These are phyloP conservation scores for Wickerhamomyces strasburgensis DNA, from an alignment of 805 yeast species.

Conservation along the genomic window DNA sequence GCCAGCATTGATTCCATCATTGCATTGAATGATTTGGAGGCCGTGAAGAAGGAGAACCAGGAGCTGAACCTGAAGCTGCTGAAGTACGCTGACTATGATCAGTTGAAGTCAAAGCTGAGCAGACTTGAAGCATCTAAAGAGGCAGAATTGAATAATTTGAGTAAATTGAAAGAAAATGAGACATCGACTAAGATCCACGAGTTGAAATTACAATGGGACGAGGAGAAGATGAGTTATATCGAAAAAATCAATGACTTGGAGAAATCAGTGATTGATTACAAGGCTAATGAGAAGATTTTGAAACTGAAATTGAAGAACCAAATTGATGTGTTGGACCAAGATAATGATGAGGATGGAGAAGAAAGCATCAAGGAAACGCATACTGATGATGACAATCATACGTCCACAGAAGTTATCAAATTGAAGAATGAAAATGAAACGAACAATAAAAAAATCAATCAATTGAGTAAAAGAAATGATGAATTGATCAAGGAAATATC, in stretches of 20 bases:
- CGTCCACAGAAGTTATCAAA: constrained; percentile 44
- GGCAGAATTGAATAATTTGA: constrained; percentile 45
- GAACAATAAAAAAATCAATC: constrained; percentile 60
- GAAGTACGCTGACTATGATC: constrained; percentile 73
- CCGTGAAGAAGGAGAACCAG: constrained; percentile 46
- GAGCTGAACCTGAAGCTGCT: constrained; percentile 54
- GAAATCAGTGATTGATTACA: constrained; percentile 56
- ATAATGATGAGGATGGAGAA: constrained; percentile 17
- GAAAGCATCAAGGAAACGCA: constrained; percentile 9
- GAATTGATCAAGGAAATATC: constrained; percentile 64
- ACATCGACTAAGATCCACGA: constrained; percentile 65
- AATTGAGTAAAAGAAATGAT: constrained; percentile 74
- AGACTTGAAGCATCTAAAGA: constrained; percentile 59
- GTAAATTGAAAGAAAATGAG: constrained; percentile 72
- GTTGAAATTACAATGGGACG: constrained; percentile 62
- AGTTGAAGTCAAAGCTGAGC: constrained; percentile 55
- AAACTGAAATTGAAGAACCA: constrained; percentile 42
- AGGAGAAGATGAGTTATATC: constrained; percentile 48
- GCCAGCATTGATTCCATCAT: constrained; percentile 60
- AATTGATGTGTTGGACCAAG: constrained; percentile 36
- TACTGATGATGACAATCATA: background rate
- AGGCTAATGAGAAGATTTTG: constrained; percentile 37
- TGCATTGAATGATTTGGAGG: constrained; percentile 47
- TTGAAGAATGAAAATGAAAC: constrained; percentile 72
- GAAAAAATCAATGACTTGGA: constrained; percentile 48